phyloP scores from a whole-genome alignment of 1,284 basidiomycete species.

The Inonotus obliquus region DNA sequence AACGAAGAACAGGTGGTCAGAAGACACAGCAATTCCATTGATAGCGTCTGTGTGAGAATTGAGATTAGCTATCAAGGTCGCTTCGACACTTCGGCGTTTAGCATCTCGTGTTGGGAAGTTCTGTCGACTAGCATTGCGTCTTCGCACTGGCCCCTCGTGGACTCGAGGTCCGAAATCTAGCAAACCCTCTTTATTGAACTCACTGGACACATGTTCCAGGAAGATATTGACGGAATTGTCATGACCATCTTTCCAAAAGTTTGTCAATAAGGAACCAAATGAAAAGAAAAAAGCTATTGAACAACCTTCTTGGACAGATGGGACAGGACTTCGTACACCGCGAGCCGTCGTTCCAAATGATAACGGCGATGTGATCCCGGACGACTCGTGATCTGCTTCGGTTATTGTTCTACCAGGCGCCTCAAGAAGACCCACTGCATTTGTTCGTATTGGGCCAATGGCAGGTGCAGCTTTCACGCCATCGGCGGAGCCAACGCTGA shows the following conservation, averaged over 20 bases:
- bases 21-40: conserved; percentile 81
- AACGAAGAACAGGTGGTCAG: conserved; percentile 93
- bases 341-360: conserved; percentile 52
- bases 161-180: conserved; percentile 87
- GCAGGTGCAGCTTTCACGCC: conserved; percentile 81
- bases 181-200: conserved; percentile 78
- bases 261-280: conserved; percentile 9
- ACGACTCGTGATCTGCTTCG: conserved; percentile 60
- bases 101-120: conserved; percentile 55
- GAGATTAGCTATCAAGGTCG: conserved; percentile 81
- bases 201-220: conserved; percentile 85
- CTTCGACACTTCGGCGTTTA: conserved; percentile 54
- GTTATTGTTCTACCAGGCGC: conserved; percentile 56
- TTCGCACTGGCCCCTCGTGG: conserved; percentile 71
- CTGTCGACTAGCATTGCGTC: conserved; percentile 66
- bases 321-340: conserved; percentile 40
- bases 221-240: conserved; percentile 83
- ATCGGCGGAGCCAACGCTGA: conserved; percentile 65
- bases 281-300: not conserved
- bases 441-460: conserved; percentile 73
- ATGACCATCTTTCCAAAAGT: conserved; percentile 59
- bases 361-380: conserved; percentile 66
- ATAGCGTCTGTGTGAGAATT: conserved; percentile 79
- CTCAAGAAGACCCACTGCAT: conserved; percentile 73
- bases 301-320: conserved; percentile 23